A percentile compares a stretch with the other conserved stretches of the same genome.
Evolutionary conservation across 306 rosid species (phyloP).

Genomic region (Albizia julibrissin): DNA sequence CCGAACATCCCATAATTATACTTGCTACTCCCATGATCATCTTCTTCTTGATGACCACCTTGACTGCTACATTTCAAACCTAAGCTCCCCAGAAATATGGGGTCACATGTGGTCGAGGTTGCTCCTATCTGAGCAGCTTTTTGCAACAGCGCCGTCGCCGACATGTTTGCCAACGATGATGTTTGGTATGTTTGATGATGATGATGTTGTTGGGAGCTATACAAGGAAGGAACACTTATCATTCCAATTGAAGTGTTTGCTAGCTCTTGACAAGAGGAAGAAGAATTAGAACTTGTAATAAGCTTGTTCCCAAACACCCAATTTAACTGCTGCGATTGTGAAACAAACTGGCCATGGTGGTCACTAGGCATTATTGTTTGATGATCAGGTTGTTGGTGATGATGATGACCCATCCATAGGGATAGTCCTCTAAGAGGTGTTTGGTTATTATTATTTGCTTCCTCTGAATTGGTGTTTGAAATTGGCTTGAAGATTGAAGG

Average conservation of each 20-base stretch:
- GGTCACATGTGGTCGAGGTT: slow-evolving; percentile 49
- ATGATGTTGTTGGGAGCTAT: slow-evolving; percentile 58
- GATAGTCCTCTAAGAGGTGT: slow-evolving; percentile 45
- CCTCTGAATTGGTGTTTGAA: slow-evolving; percentile 25
- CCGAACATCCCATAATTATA: slow-evolving; percentile 40
- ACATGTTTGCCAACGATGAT: slow-evolving; percentile 59
- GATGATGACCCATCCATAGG: slow-evolving; percentile 57
- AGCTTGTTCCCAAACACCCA: slow-evolving; percentile 68
- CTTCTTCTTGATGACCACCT: slow-evolving; percentile 40
- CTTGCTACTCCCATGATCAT: slow-evolving; percentile 38
- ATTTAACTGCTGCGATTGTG: slow-evolving; percentile 47
- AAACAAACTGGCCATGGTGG: slow-evolving; percentile 41
- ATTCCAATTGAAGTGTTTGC: slow-evolving; percentile 42
- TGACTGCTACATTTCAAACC: slow-evolving; percentile 52
- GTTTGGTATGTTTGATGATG: slow-evolving; percentile 39
- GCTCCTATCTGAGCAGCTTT: slow-evolving; percentile 86
- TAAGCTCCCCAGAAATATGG: slow-evolving; percentile 62
- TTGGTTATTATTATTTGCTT: slow-evolving; percentile 31
- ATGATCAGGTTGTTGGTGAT: slow-evolving; percentile 33
- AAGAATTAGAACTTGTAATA: slow-evolving; percentile 1
- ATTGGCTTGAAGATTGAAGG: slow-evolving; percentile 70
- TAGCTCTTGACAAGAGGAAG: slow-evolving; percentile 42
- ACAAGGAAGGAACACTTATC: slow-evolving; percentile 67
- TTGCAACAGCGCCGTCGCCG: slow-evolving; percentile 90
- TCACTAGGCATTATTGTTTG: slow-evolving; percentile 17